Conservation (phyloP, 805 yeast genomes). For the Kuraishia capsulata region DNA sequence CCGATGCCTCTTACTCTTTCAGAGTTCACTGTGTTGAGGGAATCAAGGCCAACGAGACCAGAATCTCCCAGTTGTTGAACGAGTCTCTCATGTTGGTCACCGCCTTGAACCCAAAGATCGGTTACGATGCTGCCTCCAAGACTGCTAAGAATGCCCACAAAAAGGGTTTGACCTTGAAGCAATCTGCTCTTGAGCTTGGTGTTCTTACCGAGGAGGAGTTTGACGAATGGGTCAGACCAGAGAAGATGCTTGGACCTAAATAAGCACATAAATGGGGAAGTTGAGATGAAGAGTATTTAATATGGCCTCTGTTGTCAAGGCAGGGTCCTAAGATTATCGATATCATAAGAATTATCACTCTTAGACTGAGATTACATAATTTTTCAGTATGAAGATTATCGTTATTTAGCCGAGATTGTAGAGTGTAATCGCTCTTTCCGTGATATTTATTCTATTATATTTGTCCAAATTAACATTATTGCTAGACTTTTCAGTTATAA, state of each 20-base stretch:
- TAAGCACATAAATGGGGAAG: too few relatives aligned
- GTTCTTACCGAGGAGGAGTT: slow-evolving; percentile 80
- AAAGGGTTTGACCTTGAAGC: slow-evolving; percentile 92
- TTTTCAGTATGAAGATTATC: too few relatives aligned
- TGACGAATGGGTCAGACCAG: slow-evolving; percentile 96
- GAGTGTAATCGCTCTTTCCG: too few relatives aligned
- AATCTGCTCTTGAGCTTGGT: slow-evolving; percentile 87
- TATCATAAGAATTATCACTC: too few relatives aligned
- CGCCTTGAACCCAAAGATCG: slow-evolving; percentile 97
- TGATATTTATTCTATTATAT: too few relatives aligned
- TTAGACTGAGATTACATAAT: too few relatives aligned
- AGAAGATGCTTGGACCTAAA: slow-evolving; percentile 95
- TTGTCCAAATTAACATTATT: too few relatives aligned
- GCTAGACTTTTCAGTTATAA: too few relatives aligned
- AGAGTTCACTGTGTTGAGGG: slow-evolving; percentile 94
- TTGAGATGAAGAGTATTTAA: too few relatives aligned
- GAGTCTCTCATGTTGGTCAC: slow-evolving; percentile 98
- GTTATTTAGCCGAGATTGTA: too few relatives aligned
- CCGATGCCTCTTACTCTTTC: slow-evolving; percentile 87
- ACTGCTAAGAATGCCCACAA: slow-evolving; percentile 98
- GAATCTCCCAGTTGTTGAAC: slow-evolving; percentile 79
- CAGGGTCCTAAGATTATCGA: too few relatives aligned
- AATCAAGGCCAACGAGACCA: slow-evolving; percentile 78
- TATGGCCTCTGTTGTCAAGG: too few relatives aligned
- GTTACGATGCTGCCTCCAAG: slow-evolving; percentile 95